These are phyloP conservation scores for Aspergillus nomiae DNA, from an alignment of 2,329 filamentous ascomycete species.

Conservation along the genomic window DNA sequence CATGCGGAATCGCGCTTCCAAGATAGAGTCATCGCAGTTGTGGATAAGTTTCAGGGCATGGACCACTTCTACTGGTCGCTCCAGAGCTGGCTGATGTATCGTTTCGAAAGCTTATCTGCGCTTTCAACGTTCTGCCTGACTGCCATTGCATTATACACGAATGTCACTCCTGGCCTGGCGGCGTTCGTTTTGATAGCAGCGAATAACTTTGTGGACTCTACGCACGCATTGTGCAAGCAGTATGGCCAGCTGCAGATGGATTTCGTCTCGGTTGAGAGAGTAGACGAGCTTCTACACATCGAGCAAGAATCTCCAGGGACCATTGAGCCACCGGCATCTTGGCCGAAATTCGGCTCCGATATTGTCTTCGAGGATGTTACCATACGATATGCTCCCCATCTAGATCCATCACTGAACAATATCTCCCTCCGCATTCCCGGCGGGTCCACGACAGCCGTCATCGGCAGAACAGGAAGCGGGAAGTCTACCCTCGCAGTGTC, in stretches of 20 bases:
- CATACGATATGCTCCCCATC: conserved; percentile 74
- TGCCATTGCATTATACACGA: conserved; percentile 70
- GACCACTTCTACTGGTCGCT: conserved; percentile 95
- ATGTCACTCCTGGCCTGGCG: conserved; percentile 75
- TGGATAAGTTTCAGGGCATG: conserved; percentile 89
- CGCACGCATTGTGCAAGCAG: conserved; percentile 72
- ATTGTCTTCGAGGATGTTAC: conserved; percentile 77
- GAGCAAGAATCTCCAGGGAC: conserved; percentile 72
- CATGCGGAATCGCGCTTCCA: conserved; percentile 78
- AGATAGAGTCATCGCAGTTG: conserved; percentile 74
- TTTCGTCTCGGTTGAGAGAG: conserved; percentile 85
- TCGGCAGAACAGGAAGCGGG: conserved; percentile 77
- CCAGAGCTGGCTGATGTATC: conserved; percentile 80
- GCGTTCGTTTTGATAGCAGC: conserved; percentile 81
- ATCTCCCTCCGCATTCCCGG: conserved; percentile 75
- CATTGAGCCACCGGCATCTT: conserved; percentile 70
- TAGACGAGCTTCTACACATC: conserved; percentile 77
- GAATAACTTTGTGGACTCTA: conserved; percentile 64
- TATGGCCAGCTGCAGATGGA: conserved; percentile 90
- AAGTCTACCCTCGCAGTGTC: conserved; percentile 75
- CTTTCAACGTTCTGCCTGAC: conserved; percentile 74
- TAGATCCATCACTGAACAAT: conserved; percentile 70
- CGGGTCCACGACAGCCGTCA: conserved; percentile 75
- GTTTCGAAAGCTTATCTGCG: conserved; percentile 73
- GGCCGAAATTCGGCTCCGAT: conserved; percentile 72